Percentiles rank a stretch among this genome's conserved stretches.
phyloP scores from a whole-genome alignment of 2,329 filamentous ascomycete genomes.

The Nigrograna mackinnonii region DNA sequence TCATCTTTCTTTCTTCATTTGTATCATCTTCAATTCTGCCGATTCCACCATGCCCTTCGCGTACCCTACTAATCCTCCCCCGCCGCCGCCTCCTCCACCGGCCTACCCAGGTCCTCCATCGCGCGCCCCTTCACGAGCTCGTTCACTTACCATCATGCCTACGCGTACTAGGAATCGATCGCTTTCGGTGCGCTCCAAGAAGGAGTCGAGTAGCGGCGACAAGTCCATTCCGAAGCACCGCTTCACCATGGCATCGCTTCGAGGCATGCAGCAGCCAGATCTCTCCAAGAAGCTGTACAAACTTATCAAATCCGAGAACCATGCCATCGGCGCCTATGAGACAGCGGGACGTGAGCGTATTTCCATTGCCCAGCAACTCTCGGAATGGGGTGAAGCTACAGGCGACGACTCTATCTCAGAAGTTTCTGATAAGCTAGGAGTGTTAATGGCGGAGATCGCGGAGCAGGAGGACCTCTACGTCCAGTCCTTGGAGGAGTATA shows the following conservation, averaged over 20 bases:
- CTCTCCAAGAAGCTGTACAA: slow-evolving; percentile 86
- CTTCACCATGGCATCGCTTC: slow-evolving; percentile 86
- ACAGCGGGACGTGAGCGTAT: slow-evolving; percentile 81
- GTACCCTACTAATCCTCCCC: slow-evolving; percentile 21
- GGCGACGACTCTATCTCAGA: slow-evolving; percentile 85
- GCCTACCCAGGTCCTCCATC: slow-evolving; percentile 23
- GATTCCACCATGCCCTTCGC: slow-evolving; percentile 24
- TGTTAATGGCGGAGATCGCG: slow-evolving; percentile 87
- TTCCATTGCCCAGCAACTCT: slow-evolving; percentile 85
- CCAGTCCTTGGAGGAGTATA: slow-evolving; percentile 83
- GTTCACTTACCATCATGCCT: slow-evolving; percentile 34
- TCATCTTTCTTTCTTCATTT: slow-evolving; percentile 3
- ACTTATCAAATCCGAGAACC: slow-evolving; percentile 94
- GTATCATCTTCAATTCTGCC: slow-evolving; percentile 10
- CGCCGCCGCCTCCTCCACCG: slow-evolving; percentile 27
- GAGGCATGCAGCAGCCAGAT: slow-evolving; percentile 83
- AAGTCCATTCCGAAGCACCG: slow-evolving; percentile 61
- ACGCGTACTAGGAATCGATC: slow-evolving; percentile 66
- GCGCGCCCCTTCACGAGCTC: slow-evolving; percentile 21
- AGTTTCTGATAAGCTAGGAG: slow-evolving; percentile 92
- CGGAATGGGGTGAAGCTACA: slow-evolving; percentile 94
- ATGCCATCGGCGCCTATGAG: slow-evolving; percentile 83
- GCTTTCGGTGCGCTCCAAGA: slow-evolving; percentile 72
- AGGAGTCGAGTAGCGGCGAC: slow-evolving; percentile 47
- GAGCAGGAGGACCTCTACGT: slow-evolving; percentile 92